Evolutionary conservation across 192 early-diverging fungal species (phyloP).

Genomic region (Cladochytrium replicatum): DNA sequence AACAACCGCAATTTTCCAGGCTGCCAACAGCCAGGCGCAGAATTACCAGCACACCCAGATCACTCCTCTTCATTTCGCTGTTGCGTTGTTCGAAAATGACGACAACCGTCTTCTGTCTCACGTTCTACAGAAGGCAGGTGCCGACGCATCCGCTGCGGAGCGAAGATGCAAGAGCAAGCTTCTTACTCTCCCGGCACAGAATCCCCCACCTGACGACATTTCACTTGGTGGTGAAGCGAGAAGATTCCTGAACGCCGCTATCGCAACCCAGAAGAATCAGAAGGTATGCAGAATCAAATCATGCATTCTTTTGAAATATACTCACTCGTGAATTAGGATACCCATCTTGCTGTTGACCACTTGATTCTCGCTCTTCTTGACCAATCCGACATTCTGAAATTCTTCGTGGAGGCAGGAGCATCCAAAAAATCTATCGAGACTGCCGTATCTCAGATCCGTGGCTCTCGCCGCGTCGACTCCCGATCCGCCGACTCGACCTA

Average conservation of each 20-base stretch:
- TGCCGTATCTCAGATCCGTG: conserved; percentile 65
- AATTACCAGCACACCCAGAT: conserved; percentile 70
- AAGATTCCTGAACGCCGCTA: conserved; percentile 61
- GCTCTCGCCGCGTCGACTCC: conserved; percentile 73
- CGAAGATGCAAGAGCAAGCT: conserved; percentile 69
- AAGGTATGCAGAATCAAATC: conserved; percentile 56
- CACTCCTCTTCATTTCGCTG: conserved; percentile 68
- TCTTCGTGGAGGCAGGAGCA: conserved; percentile 59
- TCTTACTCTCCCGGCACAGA: conserved; percentile 72
- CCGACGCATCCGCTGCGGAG: conserved; percentile 60
- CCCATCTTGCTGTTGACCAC: conserved; percentile 80
- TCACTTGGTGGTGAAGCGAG: conserved; percentile 48
- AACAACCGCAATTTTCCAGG: conserved; percentile 60
- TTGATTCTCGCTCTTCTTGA: conserved; percentile 76
- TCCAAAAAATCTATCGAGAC: conserved; percentile 63
- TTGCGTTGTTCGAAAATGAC: conserved; percentile 67
- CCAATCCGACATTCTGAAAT: conserved; percentile 43
- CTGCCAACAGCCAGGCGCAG: too few species aligned
- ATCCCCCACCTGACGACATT: conserved; percentile 70
- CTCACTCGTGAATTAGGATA: conserved; percentile 40
- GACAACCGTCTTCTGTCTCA: too few species aligned
- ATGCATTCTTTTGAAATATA: conserved; percentile 6
- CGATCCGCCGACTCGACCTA: conserved; percentile 79
- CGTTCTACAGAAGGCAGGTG: conserved; percentile 77
- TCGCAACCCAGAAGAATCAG: conserved; percentile 73